Evolutionary conservation across 1,284 basidiomycete species (phyloP).

Genomic region (Pseudozyma thailandica): DNA sequence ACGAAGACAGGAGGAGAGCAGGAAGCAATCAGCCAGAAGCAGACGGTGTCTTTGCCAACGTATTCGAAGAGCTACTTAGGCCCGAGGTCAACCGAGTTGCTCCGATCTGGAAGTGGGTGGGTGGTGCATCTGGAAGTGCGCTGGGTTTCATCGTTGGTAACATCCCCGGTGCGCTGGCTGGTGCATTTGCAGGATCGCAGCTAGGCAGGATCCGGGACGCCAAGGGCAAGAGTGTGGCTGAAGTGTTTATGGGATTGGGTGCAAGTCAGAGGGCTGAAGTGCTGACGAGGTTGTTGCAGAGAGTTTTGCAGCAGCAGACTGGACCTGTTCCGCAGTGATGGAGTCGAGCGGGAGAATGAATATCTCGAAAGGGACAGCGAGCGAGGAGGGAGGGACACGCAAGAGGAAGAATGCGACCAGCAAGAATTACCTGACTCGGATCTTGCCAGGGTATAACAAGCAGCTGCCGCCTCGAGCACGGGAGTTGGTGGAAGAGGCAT

Average conservation of each 20-base stretch:
- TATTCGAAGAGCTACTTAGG: slow-evolving; percentile 65
- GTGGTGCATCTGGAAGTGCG: slow-evolving; percentile 57
- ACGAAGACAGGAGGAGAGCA: slow-evolving; percentile 11
- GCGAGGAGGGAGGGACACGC: background rate
- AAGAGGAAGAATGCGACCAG: slow-evolving; percentile 11
- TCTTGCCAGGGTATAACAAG: slow-evolving; percentile 17
- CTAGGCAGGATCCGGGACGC: slow-evolving; percentile 65
- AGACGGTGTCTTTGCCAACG: slow-evolving; percentile 58
- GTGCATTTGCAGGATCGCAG: slow-evolving; percentile 61
- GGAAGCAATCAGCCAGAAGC: slow-evolving; percentile 51
- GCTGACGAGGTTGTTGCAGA: slow-evolving; percentile 84
- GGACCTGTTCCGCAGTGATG: slow-evolving; percentile 32
- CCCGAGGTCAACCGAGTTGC: slow-evolving; percentile 64
- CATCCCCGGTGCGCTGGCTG: slow-evolving; percentile 58
- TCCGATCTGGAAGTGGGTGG: slow-evolving; percentile 58
- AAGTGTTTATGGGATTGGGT: slow-evolving; percentile 85
- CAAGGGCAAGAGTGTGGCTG: slow-evolving; percentile 65
- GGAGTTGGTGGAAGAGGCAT: slow-evolving; percentile 22
- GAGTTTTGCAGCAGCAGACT: slow-evolving; percentile 74
- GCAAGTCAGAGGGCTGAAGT: slow-evolving; percentile 84
- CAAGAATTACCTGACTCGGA: slow-evolving; percentile 1
- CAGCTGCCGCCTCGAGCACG: slow-evolving; percentile 18
- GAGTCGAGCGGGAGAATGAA: background rate
- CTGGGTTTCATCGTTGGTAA: slow-evolving; percentile 64
- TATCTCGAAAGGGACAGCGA: background rate